Evolutionary conservation across 2,329 filamentous ascomycete genomes (phyloP), one percentile per base, ranked within the genome.

Genomic region (Aureobasidium lini): DNA sequence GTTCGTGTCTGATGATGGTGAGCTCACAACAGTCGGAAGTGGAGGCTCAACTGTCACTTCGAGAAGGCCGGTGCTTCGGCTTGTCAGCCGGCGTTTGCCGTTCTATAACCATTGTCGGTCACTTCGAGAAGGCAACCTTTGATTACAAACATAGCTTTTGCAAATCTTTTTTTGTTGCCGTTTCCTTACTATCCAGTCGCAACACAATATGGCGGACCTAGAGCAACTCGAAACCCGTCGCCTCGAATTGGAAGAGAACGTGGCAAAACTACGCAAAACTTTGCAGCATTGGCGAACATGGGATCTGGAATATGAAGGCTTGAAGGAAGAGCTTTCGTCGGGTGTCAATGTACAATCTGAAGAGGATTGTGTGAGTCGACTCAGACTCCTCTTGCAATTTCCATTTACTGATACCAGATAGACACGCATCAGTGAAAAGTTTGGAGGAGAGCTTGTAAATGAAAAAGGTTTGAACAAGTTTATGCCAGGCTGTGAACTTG

Each of bases 211-310:
- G 57, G 46, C 57, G 10, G 40, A 57, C 31, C 53, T 61, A 18
- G 46, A 52, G 4, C 37, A 47, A 15, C 39, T 62, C 11, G 60
- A 62, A 32, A 44, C 36, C 2, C 89, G 93, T 68, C 83, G 89
- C 15, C 77, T 82, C 64, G 81, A 85, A 62, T 84, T 97, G 7
- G 89, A 96, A 72, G 81, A 84, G 39, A 90, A 87, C 64, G 81
- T 95, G 48, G 76, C 80, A 52, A 84, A 90, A 70, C 81, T 97
- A 18, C 84, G 84, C 59, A 84, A 87, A 67, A 86, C 88, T 6
- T 80, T 97, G 57, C 84, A 85, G 63, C 87, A 95, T 75, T 99
- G 93, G 93, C 88, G 89, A 64, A 86, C 86, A 58, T 95, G 89
- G 83, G 92, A 95, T 71, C 84, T 88, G 49, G 93, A 97, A 71